Conservation (phyloP, 768 basidiomycete genomes). For the Chalciporus sphaerocephalus region DNA sequence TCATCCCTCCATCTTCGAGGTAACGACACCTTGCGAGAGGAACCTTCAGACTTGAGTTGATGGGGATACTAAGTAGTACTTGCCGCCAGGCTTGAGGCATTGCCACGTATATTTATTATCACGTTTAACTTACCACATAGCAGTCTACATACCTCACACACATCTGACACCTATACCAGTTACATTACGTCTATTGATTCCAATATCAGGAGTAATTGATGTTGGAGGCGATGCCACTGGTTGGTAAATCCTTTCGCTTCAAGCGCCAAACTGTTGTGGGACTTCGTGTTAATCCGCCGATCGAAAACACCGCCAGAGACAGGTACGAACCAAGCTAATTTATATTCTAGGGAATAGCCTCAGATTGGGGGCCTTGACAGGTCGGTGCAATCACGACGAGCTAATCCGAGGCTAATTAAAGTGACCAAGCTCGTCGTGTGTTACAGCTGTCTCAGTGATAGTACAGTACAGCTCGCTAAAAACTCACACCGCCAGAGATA, state of each 20-base stretch:
- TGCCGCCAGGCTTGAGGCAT: slow-evolving; percentile 3
- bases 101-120: slow-evolving; percentile 6
- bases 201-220: too few species aligned
- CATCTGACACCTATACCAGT: slow-evolving; percentile 8
- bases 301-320: too few species aligned
- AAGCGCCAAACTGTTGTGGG: too few species aligned
- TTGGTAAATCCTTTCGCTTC: too few species aligned
- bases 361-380: too few species aligned
- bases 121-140: slow-evolving; percentile 2
- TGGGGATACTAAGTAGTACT: background rate
- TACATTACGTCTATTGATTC: slow-evolving; percentile 5
- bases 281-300: too few species aligned
- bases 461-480: background rate
- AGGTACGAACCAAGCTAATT: too few species aligned
- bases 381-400: too few species aligned
- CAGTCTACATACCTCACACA: slow-evolving; percentile 2
- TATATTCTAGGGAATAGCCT: too few species aligned
- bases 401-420: too few species aligned
- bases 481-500: background rate
- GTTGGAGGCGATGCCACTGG: background rate
- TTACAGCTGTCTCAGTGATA: background rate
- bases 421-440: too few species aligned
- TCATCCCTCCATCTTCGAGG: slow-evolving; percentile 7
- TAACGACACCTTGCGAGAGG: slow-evolving; percentile 8
- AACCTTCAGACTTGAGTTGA: slow-evolving; percentile 2